Evolutionary conservation across 1,284 basidiomycete genomes (phyloP), one percentile per base, ranked within the genome.

Genomic region (Sparassis latifolia): DNA sequence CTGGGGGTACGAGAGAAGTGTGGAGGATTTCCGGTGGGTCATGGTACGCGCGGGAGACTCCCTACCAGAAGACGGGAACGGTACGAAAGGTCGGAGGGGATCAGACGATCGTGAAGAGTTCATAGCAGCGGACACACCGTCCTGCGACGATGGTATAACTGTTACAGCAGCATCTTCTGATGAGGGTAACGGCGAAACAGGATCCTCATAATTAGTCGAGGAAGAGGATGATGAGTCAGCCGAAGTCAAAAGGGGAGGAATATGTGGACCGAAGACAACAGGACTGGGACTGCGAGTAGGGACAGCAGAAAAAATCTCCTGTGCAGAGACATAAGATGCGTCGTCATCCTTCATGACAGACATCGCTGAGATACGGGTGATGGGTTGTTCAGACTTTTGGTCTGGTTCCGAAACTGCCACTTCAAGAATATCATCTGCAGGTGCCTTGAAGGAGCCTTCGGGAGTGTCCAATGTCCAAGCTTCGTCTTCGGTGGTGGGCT

Each of bases 221-320:
- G 72, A 70, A 4, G 68, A 64, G 2, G 70, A 72, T 27, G 76
- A 52, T 2, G 74, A 77, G 47, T 77, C 75, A 0, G 72, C 69
- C 2, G 75, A 77, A 2, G 69, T 74, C 7, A 73, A 66, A 27
- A 77, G 59, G 2, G 71, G 72, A 43, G 74, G 74, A 41, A 63
- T 64, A 39, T 62, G 62, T 20, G 64, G 58, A 47, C 66, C 65
- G 33, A 60, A 63, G 46, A 70, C 50, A 31, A 63, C 66, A 46
- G 69, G 67, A 48, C 66, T 69, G 31, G 69, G 57, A n/a, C 70
- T 67, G 4, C 67, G 71, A 12, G 71, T 72, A 2, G 71, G 46
- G 3, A 44, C 68, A 6, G 63, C 53, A 6, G 67, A 69, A 41
- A 64, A 63, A 7, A 62, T 61, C 41, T 68, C 68, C n/a, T 58